Conservation (phyloP, 768 basidiomycete species). For the Tricholoma sp. region DNA sequence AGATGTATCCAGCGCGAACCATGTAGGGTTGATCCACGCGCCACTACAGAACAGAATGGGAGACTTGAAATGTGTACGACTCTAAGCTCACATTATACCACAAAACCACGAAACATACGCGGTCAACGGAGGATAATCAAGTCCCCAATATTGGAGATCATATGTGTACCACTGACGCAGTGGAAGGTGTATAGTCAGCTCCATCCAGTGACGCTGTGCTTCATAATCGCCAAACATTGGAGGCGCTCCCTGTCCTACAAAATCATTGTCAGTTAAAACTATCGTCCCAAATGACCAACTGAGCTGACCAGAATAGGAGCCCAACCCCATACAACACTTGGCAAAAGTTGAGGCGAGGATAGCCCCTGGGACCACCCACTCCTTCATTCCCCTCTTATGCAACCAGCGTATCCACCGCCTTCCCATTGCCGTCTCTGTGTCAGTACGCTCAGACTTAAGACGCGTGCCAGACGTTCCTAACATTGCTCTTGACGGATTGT, state of each 20-base stretch:
- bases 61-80: not conserved
- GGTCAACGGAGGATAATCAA: conserved; percentile 93
- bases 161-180: conserved; percentile 79
- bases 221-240: conserved; percentile 93
- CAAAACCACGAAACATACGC: conserved; percentile 87
- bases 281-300: not conserved
- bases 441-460: conserved; percentile 3
- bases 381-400: conserved; percentile 59
- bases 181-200: conserved; percentile 76
- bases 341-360: conserved; percentile 51
- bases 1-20: conserved; percentile 69
- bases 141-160: conserved; percentile 87
- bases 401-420: conserved; percentile 75
- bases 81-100: conserved; percentile 58
- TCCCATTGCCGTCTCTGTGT: conserved; percentile 37
- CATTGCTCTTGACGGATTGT: conserved; percentile 6
- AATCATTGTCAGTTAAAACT: not conserved
- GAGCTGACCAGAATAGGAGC: conserved; percentile 76
- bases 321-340: conserved; percentile 68
- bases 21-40: conserved; percentile 41
- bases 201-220: conserved; percentile 96
- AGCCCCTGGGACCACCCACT: conserved; percentile 52
- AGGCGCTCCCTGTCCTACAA: conserved; percentile 58
- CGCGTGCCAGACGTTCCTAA: conserved; percentile 2
- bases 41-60: conserved; percentile 20